Percentiles rank a stretch among this genome's conserved stretches.
Evolutionary conservation across 1,139 yeast genomes (phyloP).

Genomic region (Protomyces macrosporus): DNA sequence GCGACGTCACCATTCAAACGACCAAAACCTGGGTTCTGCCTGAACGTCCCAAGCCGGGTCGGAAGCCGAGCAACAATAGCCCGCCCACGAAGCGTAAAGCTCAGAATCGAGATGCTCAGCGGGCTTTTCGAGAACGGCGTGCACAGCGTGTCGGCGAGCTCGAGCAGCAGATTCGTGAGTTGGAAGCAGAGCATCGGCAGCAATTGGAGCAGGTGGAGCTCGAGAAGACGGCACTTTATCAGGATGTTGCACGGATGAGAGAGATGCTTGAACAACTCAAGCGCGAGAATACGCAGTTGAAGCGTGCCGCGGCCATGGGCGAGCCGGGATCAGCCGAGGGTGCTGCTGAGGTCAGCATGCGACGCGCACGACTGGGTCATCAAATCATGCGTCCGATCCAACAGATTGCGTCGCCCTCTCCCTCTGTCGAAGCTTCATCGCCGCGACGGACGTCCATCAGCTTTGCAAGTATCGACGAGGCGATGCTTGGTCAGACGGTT

Average conservation of each 20-base stretch:
- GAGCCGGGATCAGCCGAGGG: background rate
- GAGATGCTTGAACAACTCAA: slow-evolving; percentile 34
- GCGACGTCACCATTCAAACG: slow-evolving; percentile 14
- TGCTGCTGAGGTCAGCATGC: background rate
- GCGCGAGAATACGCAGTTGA: slow-evolving; percentile 30
- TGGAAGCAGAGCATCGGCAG: slow-evolving; percentile 34
- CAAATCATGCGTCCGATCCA: background rate
- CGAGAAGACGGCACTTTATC: slow-evolving; percentile 39
- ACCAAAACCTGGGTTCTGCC: slow-evolving; percentile 28
- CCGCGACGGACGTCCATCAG: background rate
- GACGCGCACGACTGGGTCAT: background rate
- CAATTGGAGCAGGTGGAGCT: slow-evolving; percentile 21
- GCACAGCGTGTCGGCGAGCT: slow-evolving; percentile 57
- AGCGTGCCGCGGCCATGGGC: slow-evolving; percentile 27
- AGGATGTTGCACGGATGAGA: slow-evolving; percentile 39
- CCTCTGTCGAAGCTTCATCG: background rate
- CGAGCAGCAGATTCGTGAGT: slow-evolving; percentile 53
- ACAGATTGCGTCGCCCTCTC: background rate
- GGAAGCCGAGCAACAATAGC: slow-evolving; percentile 32
- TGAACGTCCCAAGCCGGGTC: slow-evolving; percentile 26
- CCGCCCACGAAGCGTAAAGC: slow-evolving; percentile 72
- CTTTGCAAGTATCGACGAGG: background rate
- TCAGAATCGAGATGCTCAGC: slow-evolving; percentile 89
- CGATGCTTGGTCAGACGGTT: slow-evolving; percentile 18
- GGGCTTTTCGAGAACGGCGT: slow-evolving; percentile 80